phyloP scores from a whole-genome alignment of 768 basidiomycete genomes.

The Daedaleopsis sinensis region DNA sequence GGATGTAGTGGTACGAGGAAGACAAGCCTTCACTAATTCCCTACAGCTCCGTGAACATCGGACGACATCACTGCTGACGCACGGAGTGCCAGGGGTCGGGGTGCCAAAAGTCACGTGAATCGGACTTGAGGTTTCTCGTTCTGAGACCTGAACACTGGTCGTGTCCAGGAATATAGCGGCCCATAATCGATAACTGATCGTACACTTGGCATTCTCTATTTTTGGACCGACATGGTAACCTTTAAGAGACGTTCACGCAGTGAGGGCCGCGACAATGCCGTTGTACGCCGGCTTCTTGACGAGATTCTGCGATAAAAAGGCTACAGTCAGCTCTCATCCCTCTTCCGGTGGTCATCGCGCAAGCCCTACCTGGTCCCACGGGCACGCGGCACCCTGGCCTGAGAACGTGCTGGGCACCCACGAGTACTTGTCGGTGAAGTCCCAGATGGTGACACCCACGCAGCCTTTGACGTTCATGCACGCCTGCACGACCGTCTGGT shows the following conservation, averaged over 20 bases:
- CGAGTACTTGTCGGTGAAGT: conserved; percentile 44
- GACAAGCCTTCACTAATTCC: too few relatives aligned
- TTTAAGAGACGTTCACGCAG: not conserved
- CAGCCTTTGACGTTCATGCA: conserved; percentile 46
- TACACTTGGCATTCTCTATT: not conserved
- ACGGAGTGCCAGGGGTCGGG: too few relatives aligned
- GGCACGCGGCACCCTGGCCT: conserved; percentile 37
- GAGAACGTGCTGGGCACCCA: conserved; percentile 38
- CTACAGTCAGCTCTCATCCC: not conserved
- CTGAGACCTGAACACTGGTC: too few relatives aligned
- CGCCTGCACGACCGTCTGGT: conserved; percentile 55
- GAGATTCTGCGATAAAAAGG: conserved; percentile 18
- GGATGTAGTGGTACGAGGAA: too few relatives aligned
- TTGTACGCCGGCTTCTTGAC: conserved; percentile 31
- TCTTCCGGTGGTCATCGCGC: not conserved
- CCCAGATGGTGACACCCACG: conserved; percentile 45
- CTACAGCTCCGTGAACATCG: too few relatives aligned
- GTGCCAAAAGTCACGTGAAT: too few relatives aligned
- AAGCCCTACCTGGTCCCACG: conserved; percentile 29
- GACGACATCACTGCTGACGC: too few relatives aligned
- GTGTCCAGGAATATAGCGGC: not conserved
- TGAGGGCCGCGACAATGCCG: conserved; percentile 29
- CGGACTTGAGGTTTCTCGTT: too few relatives aligned
- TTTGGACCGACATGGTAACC: not conserved
- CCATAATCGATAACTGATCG: not conserved